Percentiles rank a stretch among this genome's conserved stretches.
Conservation (phyloP, 371 early-diverging fungal species). For the Nematocida sp. region DNA sequence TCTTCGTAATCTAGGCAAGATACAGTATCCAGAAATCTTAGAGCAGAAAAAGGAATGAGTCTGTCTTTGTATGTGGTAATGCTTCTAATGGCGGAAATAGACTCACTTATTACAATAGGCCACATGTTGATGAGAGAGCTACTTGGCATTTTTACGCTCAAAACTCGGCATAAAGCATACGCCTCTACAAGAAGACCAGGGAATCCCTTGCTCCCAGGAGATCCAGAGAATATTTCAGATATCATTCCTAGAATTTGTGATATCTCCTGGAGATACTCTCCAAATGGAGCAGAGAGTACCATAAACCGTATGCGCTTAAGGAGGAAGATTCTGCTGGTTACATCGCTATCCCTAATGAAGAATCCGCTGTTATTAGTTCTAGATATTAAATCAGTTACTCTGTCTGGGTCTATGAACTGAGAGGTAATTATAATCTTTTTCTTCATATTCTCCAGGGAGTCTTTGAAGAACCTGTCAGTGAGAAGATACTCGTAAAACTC, state of each 20-base stretch:
- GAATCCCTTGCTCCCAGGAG: neutral
- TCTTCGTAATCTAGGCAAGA: constrained; percentile 48
- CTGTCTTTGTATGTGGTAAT: neutral
- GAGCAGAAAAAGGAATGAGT: constrained; percentile 2
- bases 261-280: constrained; percentile 38
- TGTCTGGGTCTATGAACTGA: constrained; percentile 35
- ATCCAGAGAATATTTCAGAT: constrained; percentile 24
- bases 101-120: constrained; percentile 56
- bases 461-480: constrained; percentile 56
- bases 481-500: constrained; percentile 54
- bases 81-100: constrained; percentile 16
- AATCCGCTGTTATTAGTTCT: constrained; percentile 53
- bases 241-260: constrained; percentile 51
- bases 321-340: constrained; percentile 30
- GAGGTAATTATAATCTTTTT: constrained; percentile 48
- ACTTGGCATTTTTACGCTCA: constrained; percentile 53
- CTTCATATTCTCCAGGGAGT: constrained; percentile 37
- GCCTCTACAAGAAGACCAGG: constrained; percentile 44
- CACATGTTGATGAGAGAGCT: constrained; percentile 54
- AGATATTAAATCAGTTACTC: constrained; percentile 48
- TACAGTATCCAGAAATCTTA: constrained; percentile 54
- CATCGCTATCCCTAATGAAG: constrained; percentile 56
- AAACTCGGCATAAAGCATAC: constrained; percentile 45
- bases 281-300: constrained; percentile 48
- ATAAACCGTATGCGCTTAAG: constrained; percentile 58